These are phyloP conservation scores for Colletotrichum sublineola DNA, from an alignment of 2,329 filamentous ascomycete species.

Conservation along the genomic window DNA sequence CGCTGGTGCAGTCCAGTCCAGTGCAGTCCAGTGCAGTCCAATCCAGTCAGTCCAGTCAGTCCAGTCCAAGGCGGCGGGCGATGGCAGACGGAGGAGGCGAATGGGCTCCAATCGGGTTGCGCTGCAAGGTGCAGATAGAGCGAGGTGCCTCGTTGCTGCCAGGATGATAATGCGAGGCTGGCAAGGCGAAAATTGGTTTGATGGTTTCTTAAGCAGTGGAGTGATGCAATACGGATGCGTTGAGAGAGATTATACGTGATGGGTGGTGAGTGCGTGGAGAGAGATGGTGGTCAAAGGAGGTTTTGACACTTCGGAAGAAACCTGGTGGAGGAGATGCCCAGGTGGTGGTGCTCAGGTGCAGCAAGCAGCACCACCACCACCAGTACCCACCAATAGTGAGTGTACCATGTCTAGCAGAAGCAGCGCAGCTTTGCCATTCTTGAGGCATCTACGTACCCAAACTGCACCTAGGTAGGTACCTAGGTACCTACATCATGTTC, in stretches of 20 bases:
- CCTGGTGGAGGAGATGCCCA: constrained; percentile 35
- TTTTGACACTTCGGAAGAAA: constrained; percentile 42
- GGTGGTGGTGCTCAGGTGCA: constrained; percentile 17
- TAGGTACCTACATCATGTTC: neutral
- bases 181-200: constrained; percentile 3
- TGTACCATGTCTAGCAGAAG: neutral
- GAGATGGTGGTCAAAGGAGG: constrained; percentile 40
- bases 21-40: neutral
- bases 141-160: constrained; percentile 11
- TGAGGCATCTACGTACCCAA: too few relatives aligned
- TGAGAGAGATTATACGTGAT: constrained; percentile 29
- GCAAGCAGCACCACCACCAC: neutral
- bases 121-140: constrained; percentile 20
- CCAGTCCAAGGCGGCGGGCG: neutral
- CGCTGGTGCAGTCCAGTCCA: neutral
- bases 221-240: constrained; percentile 30
- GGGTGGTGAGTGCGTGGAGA: constrained; percentile 32
- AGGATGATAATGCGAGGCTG: constrained; percentile 17
- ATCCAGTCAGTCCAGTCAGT: neutral
- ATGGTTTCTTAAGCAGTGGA: constrained; percentile 8
- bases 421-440: too few relatives aligned
- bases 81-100: constrained; percentile 12
- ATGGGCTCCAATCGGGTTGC: constrained; percentile 41
- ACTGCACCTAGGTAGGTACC: too few relatives aligned
- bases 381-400: too few relatives aligned